These are phyloP conservation scores for Nothophoma quercina DNA, from an alignment of 2,329 filamentous ascomycete species.

Conservation along the genomic window DNA sequence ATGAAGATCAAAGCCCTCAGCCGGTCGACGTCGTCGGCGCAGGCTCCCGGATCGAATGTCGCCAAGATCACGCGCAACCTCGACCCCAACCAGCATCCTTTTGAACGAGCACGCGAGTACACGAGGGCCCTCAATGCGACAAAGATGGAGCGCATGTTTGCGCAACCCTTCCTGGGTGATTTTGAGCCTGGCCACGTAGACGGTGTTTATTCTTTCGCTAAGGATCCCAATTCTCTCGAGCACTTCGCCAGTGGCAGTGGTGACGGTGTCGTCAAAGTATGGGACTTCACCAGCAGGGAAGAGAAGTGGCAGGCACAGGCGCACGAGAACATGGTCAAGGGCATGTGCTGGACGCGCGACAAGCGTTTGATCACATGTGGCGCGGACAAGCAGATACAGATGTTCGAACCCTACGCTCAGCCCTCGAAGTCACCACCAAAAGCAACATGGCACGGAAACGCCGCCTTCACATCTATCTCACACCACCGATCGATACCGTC, in stretches of 20 bases:
- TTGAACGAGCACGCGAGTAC: slow-evolving; percentile 89
- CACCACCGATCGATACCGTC: slow-evolving; percentile 80
- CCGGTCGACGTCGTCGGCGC: slow-evolving; percentile 69
- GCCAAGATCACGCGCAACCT: slow-evolving; percentile 73
- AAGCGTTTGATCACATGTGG: slow-evolving; percentile 87
- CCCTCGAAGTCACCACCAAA: slow-evolving; percentile 72
- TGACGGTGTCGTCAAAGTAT: slow-evolving; percentile 93
- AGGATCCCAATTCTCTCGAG: slow-evolving; percentile 57
- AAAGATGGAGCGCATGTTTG: slow-evolving; percentile 93
- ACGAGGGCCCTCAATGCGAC: slow-evolving; percentile 81
- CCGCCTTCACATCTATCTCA: slow-evolving; percentile 82
- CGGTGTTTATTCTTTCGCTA: slow-evolving; percentile 65
- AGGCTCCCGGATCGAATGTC: slow-evolving; percentile 71
- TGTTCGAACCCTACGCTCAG: slow-evolving; percentile 88
- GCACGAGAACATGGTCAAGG: slow-evolving; percentile 94
- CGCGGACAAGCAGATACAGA: slow-evolving; percentile 83
- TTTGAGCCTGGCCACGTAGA: slow-evolving; percentile 92
- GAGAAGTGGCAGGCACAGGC: slow-evolving; percentile 81
- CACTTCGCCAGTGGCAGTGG: slow-evolving; percentile 56
- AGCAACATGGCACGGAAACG: slow-evolving; percentile 83
- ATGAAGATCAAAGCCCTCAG: slow-evolving; percentile 66
- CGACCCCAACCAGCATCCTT: slow-evolving; percentile 86
- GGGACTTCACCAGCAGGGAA: slow-evolving; percentile 77
- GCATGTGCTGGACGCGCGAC: slow-evolving; percentile 86
- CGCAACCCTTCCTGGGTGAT: slow-evolving; percentile 82